Conservation (phyloP, 345 rosid genomes). For the Brassica incana region DNA sequence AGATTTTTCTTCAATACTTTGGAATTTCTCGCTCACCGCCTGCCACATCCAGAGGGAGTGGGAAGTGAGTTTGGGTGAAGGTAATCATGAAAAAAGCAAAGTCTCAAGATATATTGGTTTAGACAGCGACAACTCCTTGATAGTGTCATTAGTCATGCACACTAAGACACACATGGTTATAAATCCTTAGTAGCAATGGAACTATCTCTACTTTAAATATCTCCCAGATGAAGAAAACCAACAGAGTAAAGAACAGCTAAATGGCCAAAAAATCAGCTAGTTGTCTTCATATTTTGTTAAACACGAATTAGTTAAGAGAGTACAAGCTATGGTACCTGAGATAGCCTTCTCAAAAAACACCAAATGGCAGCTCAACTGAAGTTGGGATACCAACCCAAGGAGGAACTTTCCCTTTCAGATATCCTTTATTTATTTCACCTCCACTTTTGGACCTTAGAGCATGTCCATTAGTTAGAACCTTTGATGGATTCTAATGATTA, state of each 20-base stretch:
- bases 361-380: too few species aligned
- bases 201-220: slow-evolving; percentile 4
- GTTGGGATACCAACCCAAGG: slow-evolving; percentile 72
- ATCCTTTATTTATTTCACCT: slow-evolving; percentile 52
- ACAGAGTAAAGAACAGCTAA: slow-evolving; percentile 12
- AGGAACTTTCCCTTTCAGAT: slow-evolving; percentile 84
- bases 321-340: slow-evolving; percentile 51
- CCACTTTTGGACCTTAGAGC: too few species aligned
- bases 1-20: slow-evolving; percentile 60
- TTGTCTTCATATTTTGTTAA: background rate
- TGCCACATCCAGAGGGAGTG: slow-evolving; percentile 34
- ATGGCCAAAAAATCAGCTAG: background rate
- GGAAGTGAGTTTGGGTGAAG: slow-evolving; percentile 11
- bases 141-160: too few species aligned
- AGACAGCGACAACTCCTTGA: too few species aligned
- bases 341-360: slow-evolving; percentile 78
- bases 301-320: slow-evolving; percentile 9
- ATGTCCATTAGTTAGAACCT: too few species aligned
- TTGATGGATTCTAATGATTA: too few species aligned
- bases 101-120: too few species aligned
- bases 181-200: slow-evolving; percentile 5
- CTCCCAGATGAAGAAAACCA: background rate
- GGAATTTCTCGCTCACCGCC: slow-evolving; percentile 67
- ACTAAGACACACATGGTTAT: background rate
- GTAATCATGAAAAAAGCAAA: too few species aligned